phyloP scores from a whole-genome alignment of 306 rosid genomes.

The Oemleria cerasiformis region DNA sequence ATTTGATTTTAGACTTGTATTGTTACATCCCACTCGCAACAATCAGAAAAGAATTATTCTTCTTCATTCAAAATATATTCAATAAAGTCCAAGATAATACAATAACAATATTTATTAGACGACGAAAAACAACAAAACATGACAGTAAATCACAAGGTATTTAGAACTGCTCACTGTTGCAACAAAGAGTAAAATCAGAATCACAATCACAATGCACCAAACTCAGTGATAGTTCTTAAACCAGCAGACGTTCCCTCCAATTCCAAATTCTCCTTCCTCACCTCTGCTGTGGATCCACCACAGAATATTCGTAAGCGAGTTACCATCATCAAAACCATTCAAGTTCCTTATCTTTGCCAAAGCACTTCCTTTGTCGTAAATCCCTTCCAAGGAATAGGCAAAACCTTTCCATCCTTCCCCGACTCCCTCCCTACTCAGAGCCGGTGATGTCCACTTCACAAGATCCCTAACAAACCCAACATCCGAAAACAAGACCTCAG shows the following conservation, averaged over 20 bases:
- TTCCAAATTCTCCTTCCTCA: slow-evolving; percentile 19
- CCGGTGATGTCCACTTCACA: slow-evolving; percentile 72
- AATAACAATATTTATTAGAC: slow-evolving; percentile 5
- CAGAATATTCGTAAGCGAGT: slow-evolving; percentile 66
- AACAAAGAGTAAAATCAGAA: background rate
- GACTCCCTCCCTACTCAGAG: slow-evolving; percentile 63
- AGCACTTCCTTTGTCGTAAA: slow-evolving; percentile 51
- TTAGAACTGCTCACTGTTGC: background rate
- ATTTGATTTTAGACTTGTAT: background rate
- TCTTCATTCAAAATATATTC: background rate
- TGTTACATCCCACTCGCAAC: background rate
- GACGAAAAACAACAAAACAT: background rate
- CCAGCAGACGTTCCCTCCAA: slow-evolving; percentile 32
- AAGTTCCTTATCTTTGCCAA: slow-evolving; percentile 46
- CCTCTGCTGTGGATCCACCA: slow-evolving; percentile 87
- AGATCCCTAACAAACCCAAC: slow-evolving; percentile 55
- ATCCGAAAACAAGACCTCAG: slow-evolving; percentile 62
- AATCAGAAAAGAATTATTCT: background rate
- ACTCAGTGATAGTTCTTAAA: slow-evolving; percentile 36
- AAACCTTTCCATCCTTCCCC: slow-evolving; percentile 96
- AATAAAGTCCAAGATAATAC: background rate
- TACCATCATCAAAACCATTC: slow-evolving; percentile 68
- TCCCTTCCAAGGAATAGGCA: slow-evolving; percentile 54
- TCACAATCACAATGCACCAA: background rate
- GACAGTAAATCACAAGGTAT: background rate